Evolutionary conservation across 345 rosid genomes (phyloP), one percentile per base, ranked within the genome.

Genomic region (Euphorbia lathyris): DNA sequence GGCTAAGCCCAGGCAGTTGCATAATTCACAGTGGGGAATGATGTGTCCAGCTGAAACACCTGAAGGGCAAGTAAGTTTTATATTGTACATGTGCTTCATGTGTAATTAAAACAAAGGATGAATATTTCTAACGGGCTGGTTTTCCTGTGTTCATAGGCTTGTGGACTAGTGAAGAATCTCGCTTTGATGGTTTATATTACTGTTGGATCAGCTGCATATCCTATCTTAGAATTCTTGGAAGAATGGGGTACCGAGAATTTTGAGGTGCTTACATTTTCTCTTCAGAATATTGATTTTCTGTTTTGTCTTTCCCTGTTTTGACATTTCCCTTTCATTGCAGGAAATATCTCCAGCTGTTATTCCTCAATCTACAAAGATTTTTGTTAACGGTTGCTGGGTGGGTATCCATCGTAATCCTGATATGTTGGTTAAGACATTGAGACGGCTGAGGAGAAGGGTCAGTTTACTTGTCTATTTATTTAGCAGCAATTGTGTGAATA

Each of bases 21-120:
- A 95, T 80, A 95, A 95, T 82, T 95, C 99, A 69, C 99, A 95
- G 68, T 95, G 99, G 99, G 99, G 97, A 74, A 95, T 95, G 97
- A 95, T 95, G 99, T 95, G 99, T 79, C 99, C 99, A 25, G 97
- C 99, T 72, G 99, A 92, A 81, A 95, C 99, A 73, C 99, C 99
- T 64, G 99, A 95, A 86, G 99, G 99, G 77, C 99, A 95, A 85
- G 97, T 95, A 76, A 81, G 80, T 81, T 11, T 10, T 51, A 17
- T 22, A 17, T 30, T 69, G 23, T 38, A 20, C 53, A 19, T 67
- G 43, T 27, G 51, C 43, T 19, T 27, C 16, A 51, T 65, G 22
- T 67, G 34, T 17, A 7, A 4, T 16, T 12, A 5, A 8, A 23
- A 12, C 19, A 40, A 14, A 5, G 6, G 29, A 55, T 65, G 56